Conservation (phyloP, 345 rosid genomes). For the Eucalyptus curtisii region DNA sequence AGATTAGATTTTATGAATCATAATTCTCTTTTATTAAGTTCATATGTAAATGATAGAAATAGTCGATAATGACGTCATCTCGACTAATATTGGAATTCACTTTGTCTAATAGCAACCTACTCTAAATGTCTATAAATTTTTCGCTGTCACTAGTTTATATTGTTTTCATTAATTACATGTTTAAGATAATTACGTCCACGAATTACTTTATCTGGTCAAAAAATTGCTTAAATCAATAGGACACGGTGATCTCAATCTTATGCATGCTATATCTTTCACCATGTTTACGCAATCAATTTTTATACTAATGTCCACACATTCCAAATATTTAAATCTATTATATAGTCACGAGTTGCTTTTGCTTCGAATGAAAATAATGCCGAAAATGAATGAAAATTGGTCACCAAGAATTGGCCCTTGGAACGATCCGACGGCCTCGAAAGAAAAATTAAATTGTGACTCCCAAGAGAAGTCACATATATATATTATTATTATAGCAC, state of each 20-base stretch:
- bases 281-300: background rate
- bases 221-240: background rate
- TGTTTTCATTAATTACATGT: background rate
- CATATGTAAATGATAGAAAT: rapidly evolving
- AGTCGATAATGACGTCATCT: background rate
- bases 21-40: background rate
- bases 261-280: background rate
- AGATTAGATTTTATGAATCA: no score
- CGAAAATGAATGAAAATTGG: background rate
- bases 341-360: background rate
- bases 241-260: background rate
- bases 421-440: background rate
- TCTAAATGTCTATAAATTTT: background rate
- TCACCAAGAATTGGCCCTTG: background rate
- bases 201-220: background rate
- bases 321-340: background rate
- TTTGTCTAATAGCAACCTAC: background rate
- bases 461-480: background rate
- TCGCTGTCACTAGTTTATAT: rapidly evolving
- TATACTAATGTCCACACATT: background rate
- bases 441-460: background rate
- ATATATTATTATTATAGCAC: background rate
- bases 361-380: background rate
- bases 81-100: background rate
- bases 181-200: background rate